These are phyloP conservation scores for Fusarium goolgardi DNA, from an alignment of 2,329 filamentous ascomycete genomes.

Conservation along the genomic window DNA sequence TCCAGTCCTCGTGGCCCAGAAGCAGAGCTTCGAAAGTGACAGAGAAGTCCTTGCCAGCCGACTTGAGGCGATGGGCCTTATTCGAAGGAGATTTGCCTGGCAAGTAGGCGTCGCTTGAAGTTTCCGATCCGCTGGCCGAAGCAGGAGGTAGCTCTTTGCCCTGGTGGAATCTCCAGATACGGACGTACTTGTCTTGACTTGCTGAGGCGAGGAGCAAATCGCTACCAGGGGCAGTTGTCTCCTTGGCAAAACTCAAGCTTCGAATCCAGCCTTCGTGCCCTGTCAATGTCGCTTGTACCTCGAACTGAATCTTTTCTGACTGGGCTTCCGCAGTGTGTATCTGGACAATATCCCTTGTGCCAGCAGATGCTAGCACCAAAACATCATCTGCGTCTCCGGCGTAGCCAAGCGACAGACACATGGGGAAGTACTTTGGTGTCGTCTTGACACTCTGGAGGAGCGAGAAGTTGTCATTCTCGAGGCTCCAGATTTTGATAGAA, in stretches of 20 bases:
- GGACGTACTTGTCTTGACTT: slow-evolving; percentile 97
- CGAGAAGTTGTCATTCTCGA: slow-evolving; percentile 62
- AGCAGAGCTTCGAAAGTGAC: slow-evolving; percentile 94
- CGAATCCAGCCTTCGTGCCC: slow-evolving; percentile 97
- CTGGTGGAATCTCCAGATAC: slow-evolving; percentile 86
- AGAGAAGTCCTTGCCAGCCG: slow-evolving; percentile 72
- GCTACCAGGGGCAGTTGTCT: slow-evolving; percentile 63
- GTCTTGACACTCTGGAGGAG: slow-evolving; percentile 78
- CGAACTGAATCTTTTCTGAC: slow-evolving; percentile 64
- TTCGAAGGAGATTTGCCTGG: slow-evolving; percentile 83
- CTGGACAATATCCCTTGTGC: slow-evolving; percentile 85
- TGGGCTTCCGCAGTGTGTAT: slow-evolving; percentile 72
- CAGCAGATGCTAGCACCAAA: slow-evolving; percentile 82
- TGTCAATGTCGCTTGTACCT: slow-evolving; percentile 78
- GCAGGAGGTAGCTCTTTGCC: slow-evolving; percentile 72
- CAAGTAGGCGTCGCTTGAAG: slow-evolving; percentile 67
- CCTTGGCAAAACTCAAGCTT: slow-evolving; percentile 80
- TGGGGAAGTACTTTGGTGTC: slow-evolving; percentile 82
- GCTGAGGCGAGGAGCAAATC: slow-evolving; percentile 90
- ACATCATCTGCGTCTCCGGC: slow-evolving; percentile 65
- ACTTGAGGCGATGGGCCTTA: slow-evolving; percentile 83
- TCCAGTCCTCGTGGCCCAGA: slow-evolving; percentile 97
- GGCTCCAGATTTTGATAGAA: slow-evolving; percentile 75
- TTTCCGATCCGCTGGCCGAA: slow-evolving; percentile 66
- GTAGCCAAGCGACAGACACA: slow-evolving; percentile 76